Evolutionary conservation across 1,139 yeast genomes (phyloP), one percentile per base, ranked within the genome.

Genomic region (Saccharomyces uvarum): DNA sequence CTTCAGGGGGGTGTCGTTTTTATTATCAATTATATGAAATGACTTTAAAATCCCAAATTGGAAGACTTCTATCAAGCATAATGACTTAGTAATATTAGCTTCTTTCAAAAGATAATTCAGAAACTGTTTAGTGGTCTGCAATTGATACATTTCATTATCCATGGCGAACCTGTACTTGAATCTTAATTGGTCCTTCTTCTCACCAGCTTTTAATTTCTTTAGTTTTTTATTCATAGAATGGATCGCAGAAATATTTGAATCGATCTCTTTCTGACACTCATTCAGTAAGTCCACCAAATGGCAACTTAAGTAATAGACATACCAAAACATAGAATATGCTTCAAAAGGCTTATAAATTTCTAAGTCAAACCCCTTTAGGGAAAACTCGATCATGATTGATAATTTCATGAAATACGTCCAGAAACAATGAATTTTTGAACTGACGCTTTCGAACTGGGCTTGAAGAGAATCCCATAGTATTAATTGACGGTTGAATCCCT

Each of bases 381-480:
- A 77, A n/a, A 84, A 81, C 65, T 87, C 86, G 21, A 81, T 66
- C 96, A 90, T 90, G 48, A 80, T 72, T 48, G 77, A 76, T 47
- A 90, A 70, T 67, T 93, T 93, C 57, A 78, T 76, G 60, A 74
- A 76, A 67, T 80, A 86, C 0, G 86, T 75, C 81, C 83, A 90
- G 65, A 63, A 65, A 3, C 73, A 64, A 57, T 68, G 70, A 8
- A 77, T 53, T 13, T 74, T 77, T 24, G 75, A 59, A 63, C 83
- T 89, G 48, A 80, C 71, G 3, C 71, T 66, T 63, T 86, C 89
- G 60, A 81, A 72, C 47, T 76, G 75, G 3, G 86, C 95, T 66
- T 91, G 97, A 33, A 89, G 73, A 2, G 89, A 78, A 68, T 93
- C 97, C 86, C 95, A 88, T 2, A 82, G 66, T 6, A 81, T 63